Base-by-base conservation (phyloP, 306 rosid species). In the Acacia melanoxylon region DNA sequence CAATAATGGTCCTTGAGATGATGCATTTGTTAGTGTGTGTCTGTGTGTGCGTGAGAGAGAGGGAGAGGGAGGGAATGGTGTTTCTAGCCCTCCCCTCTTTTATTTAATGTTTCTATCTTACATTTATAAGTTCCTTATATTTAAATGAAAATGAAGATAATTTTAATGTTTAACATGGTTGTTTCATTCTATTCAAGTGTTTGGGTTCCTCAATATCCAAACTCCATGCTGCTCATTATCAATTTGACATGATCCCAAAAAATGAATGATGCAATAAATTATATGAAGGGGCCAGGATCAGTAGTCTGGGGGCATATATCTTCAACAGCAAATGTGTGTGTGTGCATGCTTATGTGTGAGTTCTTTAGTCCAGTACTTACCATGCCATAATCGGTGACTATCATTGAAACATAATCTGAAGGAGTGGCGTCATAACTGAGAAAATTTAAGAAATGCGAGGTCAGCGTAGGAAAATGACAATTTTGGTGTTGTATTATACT, bases 401-500 rank as follows among this genome's bases (percentile, higher is more conserved):
- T 84, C 90, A 87, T 84, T 17, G 90, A 84, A 71, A 87, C 88
- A 67, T 87, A 87, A 79, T 87, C 90, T n/a, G 90, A 87, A 87
- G 90, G 90, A 14, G 88, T 89, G 77, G 92, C 92, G 69, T 89
- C 92, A 81, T 89, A 89, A 35, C 92, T 89, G 92, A 75, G 63
- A 89, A 80, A 72, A 83, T 81, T 83, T 46, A 41, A 85, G 59
- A 78, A 68, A 25, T 49, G 68, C 56, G 33, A 62, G 78, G 85
- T 89, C 82, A 87, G 90, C 52, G 17, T 85, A 49, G 62, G 72
- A 24, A 81, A 68, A 80, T 48, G 72, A 66, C 86, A 84, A 82
- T 17, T 76, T 40, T 66, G 31, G 72, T 1, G 37, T 35, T 41
- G 62, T 29, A 58, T 59, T 76, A 24, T 27, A 66, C 48, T 56